A percentile compares a stretch with the other conserved stretches of the same genome.
Evolutionary conservation across 768 basidiomycete species (phyloP).

Genomic region (Agrocybe chaxingu): DNA sequence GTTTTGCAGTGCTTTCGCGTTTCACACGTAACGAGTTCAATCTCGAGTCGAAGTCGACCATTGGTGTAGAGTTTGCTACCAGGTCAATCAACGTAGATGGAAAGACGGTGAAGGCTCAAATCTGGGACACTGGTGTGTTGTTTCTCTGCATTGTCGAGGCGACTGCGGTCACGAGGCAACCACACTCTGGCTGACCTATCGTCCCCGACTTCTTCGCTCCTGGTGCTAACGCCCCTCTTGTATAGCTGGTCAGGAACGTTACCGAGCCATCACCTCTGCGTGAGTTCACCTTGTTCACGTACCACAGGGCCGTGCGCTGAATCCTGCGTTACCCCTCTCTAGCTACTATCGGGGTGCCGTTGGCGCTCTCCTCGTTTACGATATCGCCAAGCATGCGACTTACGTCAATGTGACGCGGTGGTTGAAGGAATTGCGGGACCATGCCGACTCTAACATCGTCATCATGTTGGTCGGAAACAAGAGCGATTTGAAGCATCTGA

Average conservation of each 20-base stretch:
- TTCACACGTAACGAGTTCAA: conserved; percentile 99
- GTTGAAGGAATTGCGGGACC: conserved; percentile 96
- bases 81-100: conserved; percentile 93
- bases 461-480: conserved; percentile 98
- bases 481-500: conserved; percentile 96
- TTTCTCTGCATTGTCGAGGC: conserved; percentile 5
- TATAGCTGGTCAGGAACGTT: conserved; percentile 94
- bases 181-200: neutral
- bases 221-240: conserved; percentile 5
- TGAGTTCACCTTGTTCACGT: conserved; percentile 33
- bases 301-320: neutral
- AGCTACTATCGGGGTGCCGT: conserved; percentile 98
- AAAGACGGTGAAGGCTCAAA: conserved; percentile 97
- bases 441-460: conserved; percentile 89
- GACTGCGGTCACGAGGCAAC: conserved; percentile 8
- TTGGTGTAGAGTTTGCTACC: conserved; percentile 98
- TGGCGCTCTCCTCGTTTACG: conserved; percentile 89
- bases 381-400: conserved; percentile 91
- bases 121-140: conserved; percentile 94
- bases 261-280: conserved; percentile 97
- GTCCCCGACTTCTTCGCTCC: neutral
- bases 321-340: conserved; percentile 6
- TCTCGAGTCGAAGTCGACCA: conserved; percentile 97
- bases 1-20: conserved; percentile 85
- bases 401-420: conserved; percentile 93